Evolutionary conservation across 2,329 filamentous ascomycete species (phyloP).

Genomic region (Penicillium sp.): DNA sequence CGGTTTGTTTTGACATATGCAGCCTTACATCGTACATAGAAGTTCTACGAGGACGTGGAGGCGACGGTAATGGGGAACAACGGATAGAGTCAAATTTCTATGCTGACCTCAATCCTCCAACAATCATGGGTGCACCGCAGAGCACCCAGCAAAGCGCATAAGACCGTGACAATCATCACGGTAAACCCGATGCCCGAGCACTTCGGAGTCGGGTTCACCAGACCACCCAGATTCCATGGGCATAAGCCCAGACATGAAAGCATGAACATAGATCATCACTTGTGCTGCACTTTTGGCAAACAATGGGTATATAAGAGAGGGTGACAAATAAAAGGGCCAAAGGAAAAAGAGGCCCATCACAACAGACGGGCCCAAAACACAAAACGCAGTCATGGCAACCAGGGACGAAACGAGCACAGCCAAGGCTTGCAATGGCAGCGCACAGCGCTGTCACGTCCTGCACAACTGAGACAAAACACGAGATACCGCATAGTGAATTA

Average conservation of each 20-base stretch:
- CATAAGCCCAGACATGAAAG: slow-evolving; percentile 10
- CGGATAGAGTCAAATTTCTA: too few relatives aligned
- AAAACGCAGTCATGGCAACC: slow-evolving; percentile 7
- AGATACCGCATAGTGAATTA: not conserved
- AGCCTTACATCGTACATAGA: too few relatives aligned
- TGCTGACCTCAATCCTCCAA: too few relatives aligned
- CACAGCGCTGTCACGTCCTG: slow-evolving; percentile 14
- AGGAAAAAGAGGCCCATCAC: slow-evolving; percentile 2
- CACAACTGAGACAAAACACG: not conserved
- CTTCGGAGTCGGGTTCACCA: too few relatives aligned
- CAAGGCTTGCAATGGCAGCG: slow-evolving; percentile 11
- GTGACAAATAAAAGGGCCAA: slow-evolving; percentile 5
- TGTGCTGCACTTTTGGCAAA: slow-evolving; percentile 9
- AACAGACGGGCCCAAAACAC: not conserved
- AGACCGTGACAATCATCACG: too few relatives aligned
- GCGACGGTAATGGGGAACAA: too few relatives aligned
- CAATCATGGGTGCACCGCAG: too few relatives aligned
- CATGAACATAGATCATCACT: slow-evolving; percentile 16
- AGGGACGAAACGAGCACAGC: not conserved
- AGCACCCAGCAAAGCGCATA: too few relatives aligned
- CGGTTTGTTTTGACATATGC: too few relatives aligned
- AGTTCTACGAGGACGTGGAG: too few relatives aligned
- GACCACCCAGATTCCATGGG: too few relatives aligned
- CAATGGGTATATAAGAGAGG: slow-evolving; percentile 17
- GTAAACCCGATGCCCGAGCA: slow-evolving; percentile 6